Evolutionary conservation across 345 rosid genomes (phyloP), one percentile per base, ranked within the genome.

Genomic region (Gossypium ekmanianum): DNA sequence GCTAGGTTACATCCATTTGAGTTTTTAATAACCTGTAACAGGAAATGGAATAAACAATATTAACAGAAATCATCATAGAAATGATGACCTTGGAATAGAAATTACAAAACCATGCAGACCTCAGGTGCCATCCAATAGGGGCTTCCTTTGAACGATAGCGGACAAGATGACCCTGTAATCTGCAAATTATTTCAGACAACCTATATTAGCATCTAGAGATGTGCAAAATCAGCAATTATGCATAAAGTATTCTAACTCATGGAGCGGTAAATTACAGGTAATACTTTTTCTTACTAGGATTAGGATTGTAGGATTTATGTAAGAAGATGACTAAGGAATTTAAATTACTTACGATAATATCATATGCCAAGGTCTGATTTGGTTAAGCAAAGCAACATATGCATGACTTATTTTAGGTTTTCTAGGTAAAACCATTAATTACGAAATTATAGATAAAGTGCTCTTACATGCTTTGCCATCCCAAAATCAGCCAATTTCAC

Each of bases 111-210:
- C 58, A 72, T 55, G 77, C 79, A 57, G 70, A 88, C 97, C 94
- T 91, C 97, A 56, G 97, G 97, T 77, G 97, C 97, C 97, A 91
- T 91, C 97, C 97, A 91, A 80, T 89, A 89, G 29, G 97, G 97
- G 82, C 97, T 91, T 77, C 97, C 97, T 81, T 85, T 91, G 82
- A 91, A 85, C 20, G 97, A 91, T 22, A 91, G 79, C 4, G 90
- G 92, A 74, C 91, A 91, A 54, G 94, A 91, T 77, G 87, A 92
- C 57, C 92, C 92, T 61, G 89, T 85, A n/a, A 91, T 91, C 97
- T 91, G 92, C 84, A 74, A 69, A 73, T 75, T 34, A 59, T 26
- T 80, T 62, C 76, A 76, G 61, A 65, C 56, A 61, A 73, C 69
- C 69, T 43, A 61, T 29, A 73, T 85, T 76, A 82, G 74, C 57